phyloP scores from a whole-genome alignment of 176 grass and related monocot genomes.

The Tuctoria greenei region DNA sequence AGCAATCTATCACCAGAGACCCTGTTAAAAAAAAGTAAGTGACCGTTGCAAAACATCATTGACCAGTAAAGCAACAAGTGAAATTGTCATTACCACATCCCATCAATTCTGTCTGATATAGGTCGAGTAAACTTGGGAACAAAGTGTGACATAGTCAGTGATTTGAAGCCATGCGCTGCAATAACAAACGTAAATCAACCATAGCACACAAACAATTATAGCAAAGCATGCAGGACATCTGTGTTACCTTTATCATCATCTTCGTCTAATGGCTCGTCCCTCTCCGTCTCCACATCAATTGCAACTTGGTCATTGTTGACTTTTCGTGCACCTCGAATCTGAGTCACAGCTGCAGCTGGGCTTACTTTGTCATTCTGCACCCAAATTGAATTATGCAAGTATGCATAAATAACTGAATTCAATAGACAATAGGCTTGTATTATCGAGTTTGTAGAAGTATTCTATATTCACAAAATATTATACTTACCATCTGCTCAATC shows the following conservation, averaged over 20 bases:
- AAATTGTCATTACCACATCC: conserved; percentile 72
- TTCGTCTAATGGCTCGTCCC: conserved; percentile 67
- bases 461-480: conserved; percentile 9
- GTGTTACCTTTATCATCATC: conserved; percentile 95
- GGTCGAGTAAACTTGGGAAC: conserved; percentile 89
- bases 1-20: conserved; percentile 92
- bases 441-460: conserved; percentile 7
- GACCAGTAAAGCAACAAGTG: conserved; percentile 31
- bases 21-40: conserved; percentile 54
- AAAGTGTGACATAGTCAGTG: conserved; percentile 79
- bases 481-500: conserved; percentile 79
- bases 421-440: not conserved
- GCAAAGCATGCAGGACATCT: conserved; percentile 23
- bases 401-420: conserved; percentile 24
- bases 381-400: conserved; percentile 14
- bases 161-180: conserved; percentile 97
- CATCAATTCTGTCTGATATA: conserved; percentile 85
- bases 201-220: conserved; percentile 16
- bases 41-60: conserved; percentile 2
- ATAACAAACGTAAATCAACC: conserved; percentile 41
- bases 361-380: conserved; percentile 72
- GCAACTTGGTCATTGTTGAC: conserved; percentile 84
- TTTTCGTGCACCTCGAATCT: conserved; percentile 72
- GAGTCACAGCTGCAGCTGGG: conserved; percentile 59
- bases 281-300: conserved; percentile 77